These are phyloP conservation scores for Takashimella koratensis DNA, from an alignment of 1,284 basidiomycete species.

Conservation along the genomic window DNA sequence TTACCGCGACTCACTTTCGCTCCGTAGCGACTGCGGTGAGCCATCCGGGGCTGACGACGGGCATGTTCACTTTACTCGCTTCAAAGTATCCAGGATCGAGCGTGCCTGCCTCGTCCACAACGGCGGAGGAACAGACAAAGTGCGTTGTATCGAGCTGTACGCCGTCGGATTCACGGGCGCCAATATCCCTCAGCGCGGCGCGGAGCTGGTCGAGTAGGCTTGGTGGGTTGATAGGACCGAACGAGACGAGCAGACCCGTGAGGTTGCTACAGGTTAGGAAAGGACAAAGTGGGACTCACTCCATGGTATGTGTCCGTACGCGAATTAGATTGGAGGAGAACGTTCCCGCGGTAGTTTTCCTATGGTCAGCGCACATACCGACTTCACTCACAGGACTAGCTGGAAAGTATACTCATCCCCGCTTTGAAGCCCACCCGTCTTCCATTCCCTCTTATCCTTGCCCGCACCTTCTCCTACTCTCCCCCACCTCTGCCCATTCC, in stretches of 20 bases:
- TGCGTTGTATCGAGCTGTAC: slow-evolving; percentile 97
- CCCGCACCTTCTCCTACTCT: slow-evolving; percentile 35
- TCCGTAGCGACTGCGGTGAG: slow-evolving; percentile 77
- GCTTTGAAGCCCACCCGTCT: slow-evolving; percentile 81
- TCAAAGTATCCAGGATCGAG: slow-evolving; percentile 78
- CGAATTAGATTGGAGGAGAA: slow-evolving; percentile 76
- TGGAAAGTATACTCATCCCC: slow-evolving; percentile 90
- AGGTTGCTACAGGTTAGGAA: slow-evolving; percentile 60
- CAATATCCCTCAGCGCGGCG: slow-evolving; percentile 72
- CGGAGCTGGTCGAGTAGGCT: slow-evolving; percentile 72
- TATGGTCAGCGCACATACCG: slow-evolving; percentile 11
- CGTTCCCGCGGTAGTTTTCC: slow-evolving; percentile 76
- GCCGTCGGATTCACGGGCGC: slow-evolving; percentile 79
- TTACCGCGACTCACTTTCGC: slow-evolving; percentile 59
- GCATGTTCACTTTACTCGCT: slow-evolving; percentile 82
- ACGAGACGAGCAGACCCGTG: slow-evolving; percentile 86
- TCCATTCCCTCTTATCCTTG: slow-evolving; percentile 51
- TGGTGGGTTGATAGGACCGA: slow-evolving; percentile 77
- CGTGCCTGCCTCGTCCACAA: slow-evolving; percentile 30
- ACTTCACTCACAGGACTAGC: slow-evolving; percentile 63
- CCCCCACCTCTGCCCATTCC: slow-evolving; percentile 81
- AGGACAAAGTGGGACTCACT: slow-evolving; percentile 27
- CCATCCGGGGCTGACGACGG: slow-evolving; percentile 87
- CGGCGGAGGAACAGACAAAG: slow-evolving; percentile 85
- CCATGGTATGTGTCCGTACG: slow-evolving; percentile 83